Evolutionary conservation across 176 grass and related monocot species (phyloP).

Genomic region (Puccinellia tenuiflora): DNA sequence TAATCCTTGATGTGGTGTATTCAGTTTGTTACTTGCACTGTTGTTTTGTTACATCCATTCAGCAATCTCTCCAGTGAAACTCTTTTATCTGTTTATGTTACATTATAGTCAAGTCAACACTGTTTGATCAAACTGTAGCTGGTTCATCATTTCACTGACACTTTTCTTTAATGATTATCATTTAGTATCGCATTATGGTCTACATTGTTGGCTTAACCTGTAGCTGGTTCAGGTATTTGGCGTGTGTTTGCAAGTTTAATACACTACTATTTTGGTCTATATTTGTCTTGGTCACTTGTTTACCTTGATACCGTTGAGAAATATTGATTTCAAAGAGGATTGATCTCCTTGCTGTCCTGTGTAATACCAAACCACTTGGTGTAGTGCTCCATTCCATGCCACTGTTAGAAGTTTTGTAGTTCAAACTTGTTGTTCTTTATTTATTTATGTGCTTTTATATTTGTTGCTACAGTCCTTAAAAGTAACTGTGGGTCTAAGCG

Average conservation of each 20-base stretch:
- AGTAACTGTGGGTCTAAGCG: neutral
- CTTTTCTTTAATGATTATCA: neutral
- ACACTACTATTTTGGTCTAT: neutral
- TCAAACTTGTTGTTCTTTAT: neutral
- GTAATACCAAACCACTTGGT: neutral
- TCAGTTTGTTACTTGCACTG: neutral
- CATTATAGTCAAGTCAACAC: neutral
- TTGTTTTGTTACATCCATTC: neutral
- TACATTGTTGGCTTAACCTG: neutral
- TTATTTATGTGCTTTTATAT: neutral
- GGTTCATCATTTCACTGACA: neutral
- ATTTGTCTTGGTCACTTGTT: neutral
- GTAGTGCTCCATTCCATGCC: neutral
- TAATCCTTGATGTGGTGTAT: constrained; percentile 11
- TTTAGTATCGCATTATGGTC: neutral
- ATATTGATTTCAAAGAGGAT: neutral
- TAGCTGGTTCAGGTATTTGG: constrained; percentile 8
- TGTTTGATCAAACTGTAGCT: neutral
- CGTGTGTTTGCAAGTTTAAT: neutral
- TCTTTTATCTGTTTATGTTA: neutral
- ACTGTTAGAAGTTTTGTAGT: neutral
- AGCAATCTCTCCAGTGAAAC: neutral
- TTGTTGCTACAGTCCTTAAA: neutral
- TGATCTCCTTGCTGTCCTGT: neutral
- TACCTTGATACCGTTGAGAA: neutral